Percentiles rank a stretch among this genome's conserved stretches.
These are phyloP conservation scores for Lotus japonicus DNA, from an alignment of 306 rosid species.

Conservation along the genomic window DNA sequence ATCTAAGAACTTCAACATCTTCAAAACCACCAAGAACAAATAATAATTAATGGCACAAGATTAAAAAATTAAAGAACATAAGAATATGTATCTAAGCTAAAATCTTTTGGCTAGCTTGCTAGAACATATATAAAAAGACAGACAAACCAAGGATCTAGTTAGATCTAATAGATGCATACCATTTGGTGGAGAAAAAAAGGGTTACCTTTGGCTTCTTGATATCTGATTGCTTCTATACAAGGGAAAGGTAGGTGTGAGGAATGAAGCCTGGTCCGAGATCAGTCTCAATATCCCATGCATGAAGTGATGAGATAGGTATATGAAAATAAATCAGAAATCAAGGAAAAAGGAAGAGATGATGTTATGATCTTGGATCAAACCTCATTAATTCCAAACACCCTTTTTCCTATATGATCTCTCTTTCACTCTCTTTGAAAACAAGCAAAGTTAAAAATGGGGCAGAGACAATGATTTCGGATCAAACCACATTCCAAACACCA, in stretches of 20 bases:
- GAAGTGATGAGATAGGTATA: neutral
- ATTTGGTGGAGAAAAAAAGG: neutral
- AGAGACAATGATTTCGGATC: slow-evolving; percentile 47
- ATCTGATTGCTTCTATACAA: slow-evolving; percentile 1
- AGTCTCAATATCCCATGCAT: slow-evolving; percentile 14
- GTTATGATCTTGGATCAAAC: slow-evolving; percentile 45
- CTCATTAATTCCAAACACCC: too few species aligned
- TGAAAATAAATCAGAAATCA: neutral
- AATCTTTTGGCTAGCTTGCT: neutral
- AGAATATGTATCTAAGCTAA: neutral
- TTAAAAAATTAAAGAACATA: too few species aligned
- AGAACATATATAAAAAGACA: neutral
- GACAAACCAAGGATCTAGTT: neutral
- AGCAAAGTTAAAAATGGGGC: neutral
- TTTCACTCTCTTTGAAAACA: neutral
- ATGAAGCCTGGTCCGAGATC: slow-evolving; percentile 97
- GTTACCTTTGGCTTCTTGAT: slow-evolving; percentile 18
- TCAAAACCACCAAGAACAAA: neutral
- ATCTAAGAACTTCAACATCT: neutral
- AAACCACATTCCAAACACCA: slow-evolving; percentile 57
- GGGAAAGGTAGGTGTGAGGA: slow-evolving; percentile 63
- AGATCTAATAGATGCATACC: slow-evolving; percentile 1
- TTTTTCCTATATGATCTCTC: too few species aligned
- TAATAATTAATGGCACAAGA: too few species aligned
- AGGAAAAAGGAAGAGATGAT: neutral